phyloP scores from a whole-genome alignment of 2,329 filamentous ascomycete genomes.

The Chaetomium sp. region DNA sequence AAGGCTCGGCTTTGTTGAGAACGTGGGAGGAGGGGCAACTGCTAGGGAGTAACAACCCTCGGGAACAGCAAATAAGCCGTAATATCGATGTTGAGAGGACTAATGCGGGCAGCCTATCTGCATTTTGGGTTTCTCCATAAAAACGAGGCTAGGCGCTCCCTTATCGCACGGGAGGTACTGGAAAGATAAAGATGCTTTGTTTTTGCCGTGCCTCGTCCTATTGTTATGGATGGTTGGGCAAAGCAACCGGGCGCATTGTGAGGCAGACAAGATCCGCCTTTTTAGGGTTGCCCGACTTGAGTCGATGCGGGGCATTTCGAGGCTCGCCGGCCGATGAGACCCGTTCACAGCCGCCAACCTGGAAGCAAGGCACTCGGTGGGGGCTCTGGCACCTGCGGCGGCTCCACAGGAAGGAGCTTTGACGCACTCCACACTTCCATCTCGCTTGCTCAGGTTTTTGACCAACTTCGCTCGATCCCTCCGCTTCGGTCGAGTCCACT shows the following conservation, averaged over 20 bases:
- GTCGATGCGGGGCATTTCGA: constrained; percentile 1
- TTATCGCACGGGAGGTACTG: neutral
- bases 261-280: constrained; percentile 7
- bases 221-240: neutral
- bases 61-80: neutral
- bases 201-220: constrained; percentile 1
- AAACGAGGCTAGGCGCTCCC: neutral
- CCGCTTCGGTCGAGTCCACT: constrained; percentile 24
- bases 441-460: constrained; percentile 22
- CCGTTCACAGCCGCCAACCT: neutral
- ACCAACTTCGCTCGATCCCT: constrained; percentile 20
- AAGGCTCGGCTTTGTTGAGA: neutral
- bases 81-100: neutral
- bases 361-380: neutral
- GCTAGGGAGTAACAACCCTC: neutral
- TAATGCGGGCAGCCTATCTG: neutral
- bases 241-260: neutral
- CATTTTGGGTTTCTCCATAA: neutral
- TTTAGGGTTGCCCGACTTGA: constrained; percentile 12
- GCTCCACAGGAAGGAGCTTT: constrained; percentile 20
- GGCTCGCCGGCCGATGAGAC: neutral
- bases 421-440: constrained; percentile 17
- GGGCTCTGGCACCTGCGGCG: neutral
- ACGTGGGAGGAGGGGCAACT: neutral
- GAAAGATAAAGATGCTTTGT: neutral